Percentiles rank a stretch among this genome's conserved stretches.
Evolutionary conservation across 768 basidiomycete species (phyloP).

Genomic region (Phylloporus scabripes): DNA sequence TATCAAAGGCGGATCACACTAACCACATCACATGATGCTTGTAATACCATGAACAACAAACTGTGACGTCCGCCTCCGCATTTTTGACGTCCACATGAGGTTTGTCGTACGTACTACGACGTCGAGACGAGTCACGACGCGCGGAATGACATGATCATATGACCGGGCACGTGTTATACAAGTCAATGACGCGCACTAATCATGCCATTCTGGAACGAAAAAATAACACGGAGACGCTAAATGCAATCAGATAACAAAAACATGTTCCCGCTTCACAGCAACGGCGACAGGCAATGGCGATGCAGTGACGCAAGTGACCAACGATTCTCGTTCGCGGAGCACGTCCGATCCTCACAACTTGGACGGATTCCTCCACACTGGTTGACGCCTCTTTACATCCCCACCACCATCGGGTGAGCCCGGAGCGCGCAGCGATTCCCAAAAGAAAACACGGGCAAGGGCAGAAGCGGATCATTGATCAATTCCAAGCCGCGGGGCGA

Average conservation of each 20-base stretch:
- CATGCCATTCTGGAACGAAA: background rate
- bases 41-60: background rate
- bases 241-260: background rate
- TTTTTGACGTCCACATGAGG: background rate
- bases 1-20: background rate
- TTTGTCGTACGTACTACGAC: background rate
- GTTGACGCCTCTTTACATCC: conserved; percentile 13
- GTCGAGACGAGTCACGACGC: background rate
- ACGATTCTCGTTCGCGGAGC: background rate
- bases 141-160: background rate
- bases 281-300: background rate
- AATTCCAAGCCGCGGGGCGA: background rate
- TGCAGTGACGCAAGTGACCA: background rate
- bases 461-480: background rate
- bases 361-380: conserved; percentile 17
- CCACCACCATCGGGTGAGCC: conserved; percentile 1
- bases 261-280: background rate
- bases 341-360: conserved; percentile 10
- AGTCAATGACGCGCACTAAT: background rate
- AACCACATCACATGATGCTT: background rate
- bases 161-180: background rate
- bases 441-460: background rate
- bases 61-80: background rate
- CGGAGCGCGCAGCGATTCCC: conserved; percentile 3
- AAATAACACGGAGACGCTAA: background rate